Base-by-base conservation (phyloP, 352 stramenopile genomes). In the Phytophthora podocarpi region DNA sequence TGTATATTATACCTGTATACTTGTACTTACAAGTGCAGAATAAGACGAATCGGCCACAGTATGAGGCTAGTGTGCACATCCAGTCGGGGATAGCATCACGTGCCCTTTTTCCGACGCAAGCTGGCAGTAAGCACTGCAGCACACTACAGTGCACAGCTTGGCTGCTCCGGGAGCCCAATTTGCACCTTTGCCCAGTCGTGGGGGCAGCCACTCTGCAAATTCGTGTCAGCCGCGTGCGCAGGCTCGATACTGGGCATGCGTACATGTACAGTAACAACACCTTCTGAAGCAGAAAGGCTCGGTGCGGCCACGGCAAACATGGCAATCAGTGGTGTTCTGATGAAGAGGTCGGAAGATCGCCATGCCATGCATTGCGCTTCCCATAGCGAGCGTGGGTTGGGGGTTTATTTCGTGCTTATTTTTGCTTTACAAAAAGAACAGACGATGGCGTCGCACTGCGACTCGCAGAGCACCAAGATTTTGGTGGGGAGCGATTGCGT, bases 331-430 rank as follows among this genome's bases (percentile, higher is more conserved):
- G 16, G 46, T 18, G 31, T 9, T 34, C 40, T 35, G 23, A 46
- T 40, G 21, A 43, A 62, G 55, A 60, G 63, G 63, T 59, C 63
- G 63, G 63, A 71, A 71, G 49, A 71, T 67, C 27, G 32, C n/a
- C 21, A 42, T 27, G 7, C 20, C 8, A n/a, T 24, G 13, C 41
- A 45, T 50, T 46, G 34, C 23, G 50, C 35, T 34, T 52, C 49
- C 24, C 37, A 49, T 26, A 11, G 13, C 21, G 13, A 47, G 21
- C 12, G 21, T 40, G 40, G 56, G 47, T 50, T 59, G 35, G 48
- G 31, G 41, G 20, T 69, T 70, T 66, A 42, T 49, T 66, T 57
- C 54, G 55, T 48, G 49, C 31, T 34, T 55, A 5, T 15, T 34
- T 16, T 10, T 52, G 11, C 35, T 18, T 35, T 16, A 30, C 28